Percentiles rank a stretch among this genome's conserved stretches.
phyloP scores from a whole-genome alignment of 805 yeast species.

The Spathaspora passalidarum region DNA sequence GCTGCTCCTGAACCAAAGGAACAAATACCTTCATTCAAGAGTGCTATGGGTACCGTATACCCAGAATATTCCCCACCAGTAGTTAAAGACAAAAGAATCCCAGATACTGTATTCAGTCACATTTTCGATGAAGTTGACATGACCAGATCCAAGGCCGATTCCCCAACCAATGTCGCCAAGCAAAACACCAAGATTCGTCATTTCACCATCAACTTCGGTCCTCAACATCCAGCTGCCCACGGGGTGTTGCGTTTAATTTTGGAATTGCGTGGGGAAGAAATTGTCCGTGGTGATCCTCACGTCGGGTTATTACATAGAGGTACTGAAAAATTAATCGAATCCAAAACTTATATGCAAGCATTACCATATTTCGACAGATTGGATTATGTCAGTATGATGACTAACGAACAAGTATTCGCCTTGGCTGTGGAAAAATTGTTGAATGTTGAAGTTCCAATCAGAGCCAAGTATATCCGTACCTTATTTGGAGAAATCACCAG shows the following conservation, averaged over 20 bases:
- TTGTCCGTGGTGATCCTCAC: conserved; percentile 84
- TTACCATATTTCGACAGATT: conserved; percentile 85
- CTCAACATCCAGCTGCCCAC: conserved; percentile 95
- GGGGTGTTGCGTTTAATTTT: conserved; percentile 84
- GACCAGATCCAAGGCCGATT: conserved; percentile 43
- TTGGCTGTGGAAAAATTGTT: conserved; percentile 82
- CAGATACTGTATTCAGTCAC: conserved; percentile 42
- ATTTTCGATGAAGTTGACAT: conserved; percentile 44
- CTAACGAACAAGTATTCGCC: conserved; percentile 82
- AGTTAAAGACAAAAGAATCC: background rate
- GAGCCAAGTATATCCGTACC: conserved; percentile 83
- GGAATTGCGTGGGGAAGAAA: conserved; percentile 87
- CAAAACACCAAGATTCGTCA: conserved; percentile 67
- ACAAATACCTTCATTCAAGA: conserved; percentile 28
- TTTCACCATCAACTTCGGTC: conserved; percentile 87
- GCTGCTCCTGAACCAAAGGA: conserved; percentile 24
- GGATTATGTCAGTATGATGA: conserved; percentile 86
- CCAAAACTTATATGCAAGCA: conserved; percentile 84
- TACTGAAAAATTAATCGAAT: conserved; percentile 83
- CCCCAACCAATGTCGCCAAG: conserved; percentile 39
- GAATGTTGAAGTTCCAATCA: conserved; percentile 79
- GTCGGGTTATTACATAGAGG: conserved; percentile 87
- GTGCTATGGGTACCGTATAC: conserved; percentile 37
- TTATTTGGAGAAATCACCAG: conserved; percentile 86
- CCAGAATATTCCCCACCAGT: conserved; percentile 24